Conservation (phyloP, 257 asterid genomes). For the Capsicum baccatum region DNA sequence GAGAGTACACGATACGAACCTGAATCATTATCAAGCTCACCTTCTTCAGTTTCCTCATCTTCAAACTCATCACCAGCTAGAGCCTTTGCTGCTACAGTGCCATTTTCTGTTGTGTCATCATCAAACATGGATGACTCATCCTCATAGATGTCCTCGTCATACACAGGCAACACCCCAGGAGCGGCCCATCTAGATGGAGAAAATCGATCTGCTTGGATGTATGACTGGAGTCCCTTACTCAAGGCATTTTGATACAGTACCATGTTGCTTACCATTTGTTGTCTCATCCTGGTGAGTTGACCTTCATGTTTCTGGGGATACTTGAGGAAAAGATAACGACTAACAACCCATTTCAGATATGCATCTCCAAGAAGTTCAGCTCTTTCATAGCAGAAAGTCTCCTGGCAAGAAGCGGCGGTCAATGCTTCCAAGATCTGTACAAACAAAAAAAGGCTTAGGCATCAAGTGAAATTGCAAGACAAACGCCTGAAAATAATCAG, state of each 20-base stretch:
- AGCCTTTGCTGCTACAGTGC: conserved; percentile 36
- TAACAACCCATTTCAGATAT: conserved; percentile 96
- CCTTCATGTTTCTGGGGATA: conserved; percentile 99
- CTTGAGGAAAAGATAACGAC: conserved; percentile 86
- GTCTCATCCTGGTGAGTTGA: conserved; percentile 95
- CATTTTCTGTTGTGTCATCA: conserved; percentile 42
- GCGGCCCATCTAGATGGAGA: conserved; percentile 99
- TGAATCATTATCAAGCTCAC: conserved; percentile 91
- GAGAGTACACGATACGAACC: conserved; percentile 97
- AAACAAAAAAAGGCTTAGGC: conserved; percentile 24
- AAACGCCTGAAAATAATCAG: conserved; percentile 13
- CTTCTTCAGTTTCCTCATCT: conserved; percentile 89
- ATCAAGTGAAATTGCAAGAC: conserved; percentile 32
- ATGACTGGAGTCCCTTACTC: conserved; percentile 85
- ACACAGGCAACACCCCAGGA: conserved; percentile 96
- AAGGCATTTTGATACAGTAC: conserved; percentile 81
- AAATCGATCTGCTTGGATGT: conserved; percentile 97
- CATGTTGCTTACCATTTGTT: conserved; percentile 96
- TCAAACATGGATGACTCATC: conserved; percentile 60
- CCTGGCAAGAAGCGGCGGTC: conserved; percentile 98
- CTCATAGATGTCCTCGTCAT: conserved; percentile 85
- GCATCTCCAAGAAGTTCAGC: conserved; percentile 99
- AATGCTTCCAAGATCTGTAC: conserved; percentile 91
- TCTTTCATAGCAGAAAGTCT: conserved; percentile 93
- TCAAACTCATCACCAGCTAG: conserved; percentile 55